Evolutionary conservation across 164 flowering plant species (phyloP).

Genomic region (Liriodendron chinense): DNA sequence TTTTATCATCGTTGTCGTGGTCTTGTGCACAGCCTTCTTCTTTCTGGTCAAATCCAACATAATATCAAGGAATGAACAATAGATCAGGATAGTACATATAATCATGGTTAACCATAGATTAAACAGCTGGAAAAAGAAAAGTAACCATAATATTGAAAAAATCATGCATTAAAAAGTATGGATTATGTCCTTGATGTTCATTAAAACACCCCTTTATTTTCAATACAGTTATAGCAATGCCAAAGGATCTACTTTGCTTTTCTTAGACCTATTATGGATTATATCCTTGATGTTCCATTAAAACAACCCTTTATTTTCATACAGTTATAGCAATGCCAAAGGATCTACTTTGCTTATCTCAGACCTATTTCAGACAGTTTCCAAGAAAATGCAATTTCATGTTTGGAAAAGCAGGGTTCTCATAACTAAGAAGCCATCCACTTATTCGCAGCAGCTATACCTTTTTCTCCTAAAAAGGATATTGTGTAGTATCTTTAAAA

Average conservation of each 20-base stretch:
- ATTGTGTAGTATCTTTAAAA: too few species aligned
- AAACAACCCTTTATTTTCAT: too few species aligned
- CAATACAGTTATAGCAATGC: not conserved
- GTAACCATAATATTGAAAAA: not conserved
- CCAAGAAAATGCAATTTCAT: too few species aligned
- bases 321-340: too few species aligned
- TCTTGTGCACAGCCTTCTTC: slow-evolving; percentile 96
- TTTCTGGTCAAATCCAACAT: slow-evolving; percentile 40
- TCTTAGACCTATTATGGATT: too few species aligned
- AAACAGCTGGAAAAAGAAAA: not conserved
- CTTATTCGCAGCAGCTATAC: too few species aligned
- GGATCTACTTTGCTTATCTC: too few species aligned
- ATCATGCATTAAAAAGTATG: not conserved
- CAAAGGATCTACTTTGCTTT: not conserved
- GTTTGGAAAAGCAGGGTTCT: too few species aligned
- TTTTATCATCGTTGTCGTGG: slow-evolving; percentile 91
- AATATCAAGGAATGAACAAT: not conserved
- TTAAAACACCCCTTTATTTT: not conserved
- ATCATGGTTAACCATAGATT: not conserved
- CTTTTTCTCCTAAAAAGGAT: too few species aligned
- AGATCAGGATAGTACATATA: not conserved
- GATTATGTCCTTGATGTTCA: not conserved
- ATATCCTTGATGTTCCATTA: too few species aligned
- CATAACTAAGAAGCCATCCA: too few species aligned
- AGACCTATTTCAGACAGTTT: too few species aligned